Conservation (phyloP, 179 eudicot species). For the Camellia oleifera region DNA sequence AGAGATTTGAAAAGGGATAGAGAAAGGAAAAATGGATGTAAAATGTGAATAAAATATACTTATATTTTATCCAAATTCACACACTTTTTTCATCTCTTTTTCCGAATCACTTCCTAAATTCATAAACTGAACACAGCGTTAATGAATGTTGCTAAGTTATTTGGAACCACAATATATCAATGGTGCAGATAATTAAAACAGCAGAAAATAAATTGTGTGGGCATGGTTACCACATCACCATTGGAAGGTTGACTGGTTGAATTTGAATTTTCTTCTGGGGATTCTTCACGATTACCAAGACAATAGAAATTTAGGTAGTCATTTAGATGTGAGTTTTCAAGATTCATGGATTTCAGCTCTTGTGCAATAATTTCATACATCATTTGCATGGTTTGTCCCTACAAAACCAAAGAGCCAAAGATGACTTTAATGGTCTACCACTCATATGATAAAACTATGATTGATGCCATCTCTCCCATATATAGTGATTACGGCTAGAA, state of each 20-base stretch:
- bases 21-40: too few relatives aligned
- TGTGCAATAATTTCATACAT: conserved; percentile 74
- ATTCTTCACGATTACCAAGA: conserved; percentile 77
- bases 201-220: not conserved
- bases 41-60: too few relatives aligned
- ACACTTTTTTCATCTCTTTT: too few relatives aligned
- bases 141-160: not conserved
- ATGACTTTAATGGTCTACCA: not conserved
- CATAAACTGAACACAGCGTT: too few relatives aligned
- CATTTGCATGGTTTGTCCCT: conserved; percentile 89
- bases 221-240: conserved; percentile 35
- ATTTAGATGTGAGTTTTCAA: conserved; percentile 45
- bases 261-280: conserved; percentile 31
- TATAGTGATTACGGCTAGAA: not conserved
- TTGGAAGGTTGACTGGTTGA: conserved; percentile 34
- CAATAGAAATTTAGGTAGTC: conserved; percentile 89
- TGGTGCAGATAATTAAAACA: not conserved
- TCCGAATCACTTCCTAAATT: too few relatives aligned
- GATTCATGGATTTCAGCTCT: conserved; percentile 59
- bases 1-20: too few relatives aligned
- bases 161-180: not conserved
- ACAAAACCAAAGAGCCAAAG: conserved; percentile 22
- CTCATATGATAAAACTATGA: not conserved
- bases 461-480: not conserved
- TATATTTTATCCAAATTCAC: too few relatives aligned